These are phyloP conservation scores for Arabidopsis suecica DNA, from an alignment of 345 rosid genomes.

Conservation along the genomic window DNA sequence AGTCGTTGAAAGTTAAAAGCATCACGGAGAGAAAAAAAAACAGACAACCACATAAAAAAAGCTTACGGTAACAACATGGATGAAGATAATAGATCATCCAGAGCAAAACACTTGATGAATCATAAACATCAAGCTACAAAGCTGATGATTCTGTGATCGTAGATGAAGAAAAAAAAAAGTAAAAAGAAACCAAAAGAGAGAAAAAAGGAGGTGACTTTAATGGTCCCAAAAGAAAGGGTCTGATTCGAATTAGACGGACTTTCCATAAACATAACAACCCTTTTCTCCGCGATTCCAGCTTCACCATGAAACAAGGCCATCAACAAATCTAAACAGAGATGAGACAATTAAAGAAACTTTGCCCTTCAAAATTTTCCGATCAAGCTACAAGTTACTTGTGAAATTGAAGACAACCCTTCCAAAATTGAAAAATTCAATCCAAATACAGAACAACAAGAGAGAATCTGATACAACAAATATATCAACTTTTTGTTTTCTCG, in stretches of 20 bases:
- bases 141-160: slow-evolving; percentile 28
- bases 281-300: slow-evolving; percentile 39
- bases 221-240: slow-evolving; percentile 35
- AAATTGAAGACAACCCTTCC: background rate
- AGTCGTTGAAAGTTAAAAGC: slow-evolving; percentile 29
- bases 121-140: slow-evolving; percentile 31
- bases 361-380: background rate
- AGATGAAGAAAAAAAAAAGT: slow-evolving; percentile 8
- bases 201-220: slow-evolving; percentile 28
- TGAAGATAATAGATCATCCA: slow-evolving; percentile 32
- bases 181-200: slow-evolving; percentile 27
- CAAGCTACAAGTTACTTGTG: slow-evolving; percentile 1
- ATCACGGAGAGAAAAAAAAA: slow-evolving; percentile 15
- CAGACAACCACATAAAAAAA: background rate
- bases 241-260: slow-evolving; percentile 38
- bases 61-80: slow-evolving; percentile 32
- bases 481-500: slow-evolving; percentile 10
- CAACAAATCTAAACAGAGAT: slow-evolving; percentile 7
- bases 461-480: slow-evolving; percentile 18
- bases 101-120: slow-evolving; percentile 23
- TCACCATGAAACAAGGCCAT: slow-evolving; percentile 28
- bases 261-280: slow-evolving; percentile 35
- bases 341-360: slow-evolving; percentile 16
- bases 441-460: slow-evolving; percentile 7
- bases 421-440: slow-evolving; percentile 8